These are phyloP conservation scores for Leccinum angustisporum DNA, from an alignment of 1,284 basidiomycete genomes.

Conservation along the genomic window DNA sequence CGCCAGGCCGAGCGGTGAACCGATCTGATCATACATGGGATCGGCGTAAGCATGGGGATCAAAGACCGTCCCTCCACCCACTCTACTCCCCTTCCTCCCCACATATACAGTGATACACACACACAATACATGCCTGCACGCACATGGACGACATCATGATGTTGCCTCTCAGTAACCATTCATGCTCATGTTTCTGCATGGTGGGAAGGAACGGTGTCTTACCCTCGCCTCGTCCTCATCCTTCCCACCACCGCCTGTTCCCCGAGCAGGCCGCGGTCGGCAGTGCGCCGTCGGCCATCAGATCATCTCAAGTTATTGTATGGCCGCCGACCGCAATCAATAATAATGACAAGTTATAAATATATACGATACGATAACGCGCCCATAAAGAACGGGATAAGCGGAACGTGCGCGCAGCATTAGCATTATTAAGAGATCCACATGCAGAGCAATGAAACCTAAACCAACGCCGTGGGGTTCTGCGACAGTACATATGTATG, in stretches of 20 bases:
- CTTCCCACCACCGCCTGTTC: slow-evolving; percentile 11
- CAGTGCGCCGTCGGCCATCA: slow-evolving; percentile 6
- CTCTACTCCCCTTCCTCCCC: background rate
- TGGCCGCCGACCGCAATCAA: slow-evolving; percentile 42
- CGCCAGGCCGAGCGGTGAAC: slow-evolving; percentile 7
- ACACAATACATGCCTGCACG: slow-evolving; percentile 9
- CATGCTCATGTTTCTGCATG: slow-evolving; percentile 13
- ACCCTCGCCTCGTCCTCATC: slow-evolving; percentile 9
- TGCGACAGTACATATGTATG: slow-evolving; percentile 39
- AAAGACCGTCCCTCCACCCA: background rate
- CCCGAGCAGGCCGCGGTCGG: slow-evolving; percentile 6
- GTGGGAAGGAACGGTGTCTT: slow-evolving; percentile 29
- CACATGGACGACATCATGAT: slow-evolving; percentile 12
- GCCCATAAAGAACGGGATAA: slow-evolving; percentile 13
- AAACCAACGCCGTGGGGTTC: slow-evolving; percentile 62
- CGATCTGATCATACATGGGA: slow-evolving; percentile 14
- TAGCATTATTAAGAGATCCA: slow-evolving; percentile 55
- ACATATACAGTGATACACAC: background rate
- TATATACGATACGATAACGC: slow-evolving; percentile 2
- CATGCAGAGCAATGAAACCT: slow-evolving; percentile 62
- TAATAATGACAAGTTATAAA: slow-evolving; percentile 4
- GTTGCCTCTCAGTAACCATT: slow-evolving; percentile 8
- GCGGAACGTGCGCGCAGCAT: slow-evolving; percentile 45
- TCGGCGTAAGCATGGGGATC: slow-evolving; percentile 10
- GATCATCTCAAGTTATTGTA: background rate